Base-by-base conservation (phyloP, 2,329 filamentous ascomycete species). In the Aureobasidium sp. region DNA sequence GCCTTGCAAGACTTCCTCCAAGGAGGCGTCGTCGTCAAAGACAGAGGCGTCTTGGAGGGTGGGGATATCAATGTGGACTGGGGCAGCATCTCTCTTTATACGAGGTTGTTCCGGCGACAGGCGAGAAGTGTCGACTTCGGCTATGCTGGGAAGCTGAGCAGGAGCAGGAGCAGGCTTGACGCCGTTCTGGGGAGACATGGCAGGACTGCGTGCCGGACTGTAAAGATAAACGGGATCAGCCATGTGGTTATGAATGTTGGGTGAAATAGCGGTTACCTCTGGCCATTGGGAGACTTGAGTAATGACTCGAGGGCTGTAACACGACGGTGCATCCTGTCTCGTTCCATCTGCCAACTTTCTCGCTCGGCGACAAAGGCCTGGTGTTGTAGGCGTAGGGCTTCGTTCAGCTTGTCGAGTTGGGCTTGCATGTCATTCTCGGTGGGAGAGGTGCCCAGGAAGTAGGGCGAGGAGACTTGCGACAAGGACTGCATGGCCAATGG, bases 151-250 rank as follows among this genome's bases (percentile, higher is more conserved):
- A 4, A 74, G 63, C 2, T 65, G 63, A 1, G 63, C 61, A 29
- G 42, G 63, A 1, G 63, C 61, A 29, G 42, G 42, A n/a, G 27
- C 39, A 20, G 59, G 56, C 34, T 58, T 57, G 41, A 67, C 64
- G 31, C 66, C 65, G 22, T 63, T 66, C 6, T 64, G 65, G 15
- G 72, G 71, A 12, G 71, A 70, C 22, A 70, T 64, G 57, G 70
- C 62, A 20, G 72, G 72, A 39, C 70, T 73, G 60, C 71, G 72
- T 22, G 72, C 72, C 8, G 72, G 72, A 60, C 72, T 74, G 60
- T 57, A 48, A 49, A 31, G 2, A 45, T 31, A 47, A 44, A 31
- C 15, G 3, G 2, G 3, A 53, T 66, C 48, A 66, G 58, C 17
- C 3, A 37, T 7, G 6, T 39, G 42, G 12, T 37, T n/a, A 7